Evolutionary conservation across 257 asterid species (phyloP).

Genomic region (Haberlea rhodopensis): DNA sequence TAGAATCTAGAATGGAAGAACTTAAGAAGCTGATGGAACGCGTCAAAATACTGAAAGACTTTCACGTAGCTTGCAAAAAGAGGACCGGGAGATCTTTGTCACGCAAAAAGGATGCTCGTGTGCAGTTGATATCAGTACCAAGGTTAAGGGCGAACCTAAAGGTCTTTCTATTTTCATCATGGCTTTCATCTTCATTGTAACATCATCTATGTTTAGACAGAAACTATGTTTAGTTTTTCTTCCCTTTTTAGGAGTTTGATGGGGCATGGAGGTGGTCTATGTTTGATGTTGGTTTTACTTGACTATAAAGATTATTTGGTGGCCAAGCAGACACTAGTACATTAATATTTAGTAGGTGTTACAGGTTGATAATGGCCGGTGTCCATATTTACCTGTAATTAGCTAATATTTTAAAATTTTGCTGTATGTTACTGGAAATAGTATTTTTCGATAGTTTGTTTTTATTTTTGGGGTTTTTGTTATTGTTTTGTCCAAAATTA

Average conservation of each 20-base stretch:
- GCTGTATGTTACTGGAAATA: constrained; percentile 11
- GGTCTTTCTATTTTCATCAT: constrained; percentile 39
- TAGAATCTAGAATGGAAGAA: constrained; percentile 82
- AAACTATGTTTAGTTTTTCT: neutral
- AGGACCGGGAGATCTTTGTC: constrained; percentile 77
- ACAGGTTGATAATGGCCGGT: constrained; percentile 18
- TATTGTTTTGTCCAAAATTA: constrained; percentile 9
- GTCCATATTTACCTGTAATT: constrained; percentile 18
- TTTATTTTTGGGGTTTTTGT: neutral
- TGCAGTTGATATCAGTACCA: constrained; percentile 68
- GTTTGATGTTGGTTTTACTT: constrained; percentile 17
- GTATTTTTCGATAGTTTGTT: neutral
- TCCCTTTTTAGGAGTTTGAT: constrained; percentile 16
- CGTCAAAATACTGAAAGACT: constrained; percentile 78
- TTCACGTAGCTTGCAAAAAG: constrained; percentile 65
- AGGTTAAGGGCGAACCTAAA: constrained; percentile 51
- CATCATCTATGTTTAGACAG: constrained; percentile 2
- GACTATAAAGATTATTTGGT: constrained; percentile 1
- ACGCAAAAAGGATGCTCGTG: constrained; percentile 71
- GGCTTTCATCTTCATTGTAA: constrained; percentile 3
- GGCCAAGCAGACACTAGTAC: neutral
- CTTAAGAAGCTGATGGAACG: constrained; percentile 54
- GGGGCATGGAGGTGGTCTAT: neutral
- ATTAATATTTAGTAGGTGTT: too few species aligned
- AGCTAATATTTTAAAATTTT: neutral